Evolutionary conservation across 495 filamentous ascomycete genomes (phyloP), one percentile per base, ranked within the genome.

Genomic region (Aspergillus haitiensis): DNA sequence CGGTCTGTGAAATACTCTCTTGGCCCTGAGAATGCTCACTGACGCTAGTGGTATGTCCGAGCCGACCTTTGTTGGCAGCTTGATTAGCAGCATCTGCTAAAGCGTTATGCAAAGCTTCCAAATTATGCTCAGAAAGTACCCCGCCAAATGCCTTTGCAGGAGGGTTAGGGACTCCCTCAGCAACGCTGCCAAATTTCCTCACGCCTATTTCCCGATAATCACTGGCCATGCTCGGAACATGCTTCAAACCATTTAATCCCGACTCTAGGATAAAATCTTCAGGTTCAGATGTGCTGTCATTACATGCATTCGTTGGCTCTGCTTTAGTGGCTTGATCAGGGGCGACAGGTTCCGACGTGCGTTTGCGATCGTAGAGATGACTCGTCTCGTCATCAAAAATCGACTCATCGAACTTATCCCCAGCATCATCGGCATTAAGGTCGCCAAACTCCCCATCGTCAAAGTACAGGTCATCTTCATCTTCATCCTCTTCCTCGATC

Each of bases 401-500:
- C 27, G 88, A 90, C 66, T 93, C 89, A 62, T 93, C 89, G 64
- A 93, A 92, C 13, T 77, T 72, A 7, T 75, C 75, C 33, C 79
- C 81, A 40, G 84, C 81, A 31, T 73, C 77, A 9, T 82, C 78
- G 2, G 72, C 72, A 31, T 54, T 67, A 12, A 80, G 61, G 21
- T 81, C 77, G 67, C 82, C 85, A 64, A 89, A 88, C 46, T 91
- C 76, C 3, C 90, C 91, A 63, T 92, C 88, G 56, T 93, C 87
- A 60, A 89, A 94, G 65, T 94, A 94, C 44, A 94, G 71, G 58
- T 93, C 90, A 63, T 93, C 90, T 34, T 93, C 90, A 63, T 93
- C 90, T 34, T 86, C 16, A 36, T 61, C 59, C 18, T 52, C 50
- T 36, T 61, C 52, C 37, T 55, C 45, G 11, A 61, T 44, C 7